These are phyloP conservation scores for Pneumocystis carinii DNA, from an alignment of 1,139 yeast genomes.

Conservation along the genomic window DNA sequence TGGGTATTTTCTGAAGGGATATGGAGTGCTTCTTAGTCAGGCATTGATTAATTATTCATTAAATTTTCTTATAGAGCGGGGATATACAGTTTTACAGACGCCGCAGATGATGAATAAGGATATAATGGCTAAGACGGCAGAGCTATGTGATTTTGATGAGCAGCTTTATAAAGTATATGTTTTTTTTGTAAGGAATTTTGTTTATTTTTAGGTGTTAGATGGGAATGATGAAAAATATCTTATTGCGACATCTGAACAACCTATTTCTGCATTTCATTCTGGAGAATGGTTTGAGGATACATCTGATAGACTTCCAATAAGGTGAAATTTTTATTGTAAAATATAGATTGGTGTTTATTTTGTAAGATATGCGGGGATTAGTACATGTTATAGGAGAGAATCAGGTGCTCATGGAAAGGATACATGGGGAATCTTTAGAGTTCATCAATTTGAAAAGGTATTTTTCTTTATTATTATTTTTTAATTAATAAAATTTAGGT, in stretches of 20 bases:
- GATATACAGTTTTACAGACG: constrained; percentile 85
- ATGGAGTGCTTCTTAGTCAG: constrained; percentile 93
- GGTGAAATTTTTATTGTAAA: constrained; percentile 12
- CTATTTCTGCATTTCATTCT: constrained; percentile 94
- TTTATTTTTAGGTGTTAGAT: constrained; percentile 33
- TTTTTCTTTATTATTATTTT: neutral
- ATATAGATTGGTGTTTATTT: neutral
- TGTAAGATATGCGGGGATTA: constrained; percentile 80
- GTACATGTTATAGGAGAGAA: constrained; percentile 98
- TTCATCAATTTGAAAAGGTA: constrained; percentile 83
- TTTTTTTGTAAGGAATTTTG: neutral
- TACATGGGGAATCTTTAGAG: constrained; percentile 99
- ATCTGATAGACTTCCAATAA: constrained; percentile 82
- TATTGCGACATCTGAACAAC: constrained; percentile 98
- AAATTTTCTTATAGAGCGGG: constrained; percentile 62
- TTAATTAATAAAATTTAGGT: constrained; percentile 24
- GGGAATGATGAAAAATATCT: constrained; percentile 96
- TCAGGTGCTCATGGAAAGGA: constrained; percentile 99
- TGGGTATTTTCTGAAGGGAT: constrained; percentile 89
- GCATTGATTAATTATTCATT: constrained; percentile 95
- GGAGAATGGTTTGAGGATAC: constrained; percentile 99
- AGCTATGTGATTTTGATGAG: constrained; percentile 93
- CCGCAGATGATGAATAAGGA: constrained; percentile 99
- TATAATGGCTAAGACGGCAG: constrained; percentile 98
- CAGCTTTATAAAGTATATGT: constrained; percentile 71